Conservation (phyloP, 73 alveolate genomes). For the Paramecium primaurelia region DNA sequence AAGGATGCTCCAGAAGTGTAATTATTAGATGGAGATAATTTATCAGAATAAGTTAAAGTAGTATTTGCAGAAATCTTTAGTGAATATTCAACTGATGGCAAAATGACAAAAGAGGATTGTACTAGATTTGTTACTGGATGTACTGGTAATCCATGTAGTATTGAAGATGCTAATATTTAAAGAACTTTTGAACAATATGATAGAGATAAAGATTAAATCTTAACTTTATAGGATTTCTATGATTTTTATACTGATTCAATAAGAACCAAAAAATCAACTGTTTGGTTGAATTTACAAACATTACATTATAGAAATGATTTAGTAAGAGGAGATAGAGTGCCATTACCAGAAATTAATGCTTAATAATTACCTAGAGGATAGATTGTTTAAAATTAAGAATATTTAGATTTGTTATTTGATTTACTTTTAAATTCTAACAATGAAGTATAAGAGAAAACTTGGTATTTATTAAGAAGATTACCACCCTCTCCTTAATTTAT, state of each 20-base stretch:
- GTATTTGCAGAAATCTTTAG: constrained; percentile 73
- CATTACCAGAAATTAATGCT: constrained; percentile 48
- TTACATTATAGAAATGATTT: constrained; percentile 75
- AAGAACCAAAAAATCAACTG: constrained; percentile 67
- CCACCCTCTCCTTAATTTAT: constrained; percentile 39
- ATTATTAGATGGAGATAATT: neutral
- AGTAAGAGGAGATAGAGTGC: constrained; percentile 57
- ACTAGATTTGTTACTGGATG: constrained; percentile 77
- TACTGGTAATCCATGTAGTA: constrained; percentile 77
- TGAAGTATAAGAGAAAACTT: neutral
- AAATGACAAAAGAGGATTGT: constrained; percentile 72
- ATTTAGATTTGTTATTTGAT: constrained; percentile 67
- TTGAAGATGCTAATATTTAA: constrained; percentile 65
- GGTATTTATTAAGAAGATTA: neutral
- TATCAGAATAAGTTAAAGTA: constrained; percentile 64
- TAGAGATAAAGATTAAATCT: constrained; percentile 68
- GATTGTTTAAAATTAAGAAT: constrained; percentile 64
- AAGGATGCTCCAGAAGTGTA: constrained; percentile 60
- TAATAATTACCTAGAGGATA: constrained; percentile 75
- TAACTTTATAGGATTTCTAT: constrained; percentile 64
- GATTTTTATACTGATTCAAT: constrained; percentile 72
- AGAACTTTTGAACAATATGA: constrained; percentile 69
- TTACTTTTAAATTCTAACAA: constrained; percentile 36
- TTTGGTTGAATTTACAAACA: constrained; percentile 74
- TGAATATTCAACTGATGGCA: constrained; percentile 68